phyloP scores from a whole-genome alignment of 1,139 yeast genomes.

The Candida frijolesensis region DNA sequence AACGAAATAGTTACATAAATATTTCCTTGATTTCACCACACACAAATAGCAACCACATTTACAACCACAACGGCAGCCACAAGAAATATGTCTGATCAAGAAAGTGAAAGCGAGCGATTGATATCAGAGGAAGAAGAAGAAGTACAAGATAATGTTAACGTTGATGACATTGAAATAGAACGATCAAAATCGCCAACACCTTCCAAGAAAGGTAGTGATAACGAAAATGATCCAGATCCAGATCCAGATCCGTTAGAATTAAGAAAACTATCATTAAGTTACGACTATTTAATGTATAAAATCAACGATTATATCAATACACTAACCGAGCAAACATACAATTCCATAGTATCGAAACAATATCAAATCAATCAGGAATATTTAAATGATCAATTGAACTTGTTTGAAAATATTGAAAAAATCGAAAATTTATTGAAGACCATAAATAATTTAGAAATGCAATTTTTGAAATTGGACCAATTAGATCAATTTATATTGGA shows the following conservation, averaged over 20 bases:
- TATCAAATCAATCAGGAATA: constrained; percentile 34
- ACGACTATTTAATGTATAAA: constrained; percentile 63
- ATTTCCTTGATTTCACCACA: no score
- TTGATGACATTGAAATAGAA: neutral
- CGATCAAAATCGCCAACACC: constrained; percentile 6
- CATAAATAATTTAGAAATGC: constrained; percentile 60
- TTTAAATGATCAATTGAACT: constrained; percentile 35
- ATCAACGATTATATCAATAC: constrained; percentile 54
- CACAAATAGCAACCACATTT: constrained; percentile 4
- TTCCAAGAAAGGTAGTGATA: constrained; percentile 1
- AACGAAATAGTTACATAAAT: no score
- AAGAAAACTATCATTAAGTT: constrained; percentile 57
- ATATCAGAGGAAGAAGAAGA: neutral
- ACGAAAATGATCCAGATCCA: constrained; percentile 24
- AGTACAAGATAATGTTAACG: neutral
- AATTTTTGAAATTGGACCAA: constrained; percentile 70
- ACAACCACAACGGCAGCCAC: neutral
- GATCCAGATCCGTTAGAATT: constrained; percentile 72
- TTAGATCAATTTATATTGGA: constrained; percentile 50
- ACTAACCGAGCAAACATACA: constrained; percentile 39
- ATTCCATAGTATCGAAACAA: constrained; percentile 31
- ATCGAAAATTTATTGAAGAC: constrained; percentile 45
- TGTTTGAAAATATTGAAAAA: constrained; percentile 44
- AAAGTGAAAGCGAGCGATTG: neutral
- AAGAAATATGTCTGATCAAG: constrained; percentile 1